Evolutionary conservation across 805 yeast genomes (phyloP), one percentile per base, ranked within the genome.

Genomic region (Naumovozyma dairenensis): DNA sequence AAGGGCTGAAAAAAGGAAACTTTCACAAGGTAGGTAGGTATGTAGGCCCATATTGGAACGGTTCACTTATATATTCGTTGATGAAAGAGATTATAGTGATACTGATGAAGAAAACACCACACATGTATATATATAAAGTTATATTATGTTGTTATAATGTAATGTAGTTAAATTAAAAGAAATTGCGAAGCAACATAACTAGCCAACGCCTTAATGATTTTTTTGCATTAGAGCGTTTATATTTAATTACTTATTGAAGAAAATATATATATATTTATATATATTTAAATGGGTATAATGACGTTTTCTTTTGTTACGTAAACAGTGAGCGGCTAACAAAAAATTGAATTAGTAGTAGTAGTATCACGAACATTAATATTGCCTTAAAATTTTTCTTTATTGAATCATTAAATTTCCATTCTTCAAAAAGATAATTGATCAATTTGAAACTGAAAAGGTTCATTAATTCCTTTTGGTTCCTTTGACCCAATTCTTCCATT

Each of bases 1-100:
- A 61, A 73, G 93, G 60, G 80, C 92, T 12, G 66, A 79, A 56
- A 79, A 72, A 72, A 76, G 76, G 59, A 80, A 79, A 59, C 62
- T 76, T 48, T 77, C 79, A 6, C 60, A 52, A 40, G 59, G 60
- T 42, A 54, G 53, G 30, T 53, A 42, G 36, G 28, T 18, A 24
- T 26, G 25, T 24, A 20, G 29, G 19, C 24, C 19, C 16, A 29
- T 21, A 21, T 7, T 21, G 13, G 10, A 25, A 25, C 13, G 9
- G 9, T 16, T 5, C 16, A 26, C n/a, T 5, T 28, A 12, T 25
- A 6, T 25, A 25, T 25, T 9, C 13, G 15, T 12, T 8, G 15
- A 25, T 25, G n/a, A 6, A 25, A 12, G n/a, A 9, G 13, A 6
- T 8, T 18, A 19, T 21, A 14, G n/a, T n/a, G n/a, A n/a, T n/a